These are phyloP conservation scores for Tuber aestivum DNA, from an alignment of 495 filamentous ascomycete species.

Conservation along the genomic window DNA sequence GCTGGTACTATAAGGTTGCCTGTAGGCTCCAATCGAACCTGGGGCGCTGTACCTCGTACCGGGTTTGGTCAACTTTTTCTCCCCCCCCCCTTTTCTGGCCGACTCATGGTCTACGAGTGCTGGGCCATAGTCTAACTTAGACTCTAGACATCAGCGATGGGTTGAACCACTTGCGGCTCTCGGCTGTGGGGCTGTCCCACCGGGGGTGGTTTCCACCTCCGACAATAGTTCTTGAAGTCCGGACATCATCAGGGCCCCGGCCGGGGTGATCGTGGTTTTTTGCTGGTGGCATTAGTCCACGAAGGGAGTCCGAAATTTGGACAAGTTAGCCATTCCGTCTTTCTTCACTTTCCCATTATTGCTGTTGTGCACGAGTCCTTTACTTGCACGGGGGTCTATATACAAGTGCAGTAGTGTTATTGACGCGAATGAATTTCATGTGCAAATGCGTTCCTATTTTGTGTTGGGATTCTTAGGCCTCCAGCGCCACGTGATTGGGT, in stretches of 20 bases:
- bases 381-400: background rate
- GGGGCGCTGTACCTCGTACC: background rate
- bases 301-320: background rate
- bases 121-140: too few relatives aligned
- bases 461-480: background rate
- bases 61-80: background rate
- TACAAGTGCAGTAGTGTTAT: background rate
- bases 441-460: background rate
- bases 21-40: background rate
- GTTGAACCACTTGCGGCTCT: background rate
- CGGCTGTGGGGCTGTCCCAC: background rate
- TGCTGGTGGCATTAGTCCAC: background rate
- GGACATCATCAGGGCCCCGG: background rate
- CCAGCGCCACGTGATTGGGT: constrained; percentile 1
- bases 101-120: background rate
- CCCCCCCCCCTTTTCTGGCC: background rate
- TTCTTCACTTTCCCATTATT: background rate
- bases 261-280: background rate
- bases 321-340: background rate
- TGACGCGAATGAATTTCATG: background rate
- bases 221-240: background rate
- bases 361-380: background rate
- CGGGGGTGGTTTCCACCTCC: background rate
- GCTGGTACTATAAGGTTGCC: background rate
- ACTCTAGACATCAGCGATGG: background rate